Evolutionary conservation across 495 filamentous ascomycete genomes (phyloP).

Genomic region (Diplogelasinospora grovesii): DNA sequence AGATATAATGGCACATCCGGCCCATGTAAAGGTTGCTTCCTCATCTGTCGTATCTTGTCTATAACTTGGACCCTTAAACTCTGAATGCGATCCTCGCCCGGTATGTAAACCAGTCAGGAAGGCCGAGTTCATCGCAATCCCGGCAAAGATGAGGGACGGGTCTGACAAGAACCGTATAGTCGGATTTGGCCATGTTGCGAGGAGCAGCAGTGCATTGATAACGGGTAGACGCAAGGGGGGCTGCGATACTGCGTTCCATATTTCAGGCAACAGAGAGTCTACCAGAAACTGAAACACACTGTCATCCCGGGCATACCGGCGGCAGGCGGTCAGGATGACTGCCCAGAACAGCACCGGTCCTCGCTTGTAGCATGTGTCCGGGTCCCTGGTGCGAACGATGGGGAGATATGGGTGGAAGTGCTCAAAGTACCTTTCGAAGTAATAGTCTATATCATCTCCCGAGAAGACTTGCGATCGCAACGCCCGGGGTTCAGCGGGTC

Average conservation of each 20-base stretch:
- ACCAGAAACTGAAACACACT: slow-evolving; percentile 35
- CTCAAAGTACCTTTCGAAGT: slow-evolving; percentile 39
- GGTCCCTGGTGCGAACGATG: slow-evolving; percentile 30
- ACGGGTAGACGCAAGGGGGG: slow-evolving; percentile 30
- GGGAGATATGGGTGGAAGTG: slow-evolving; percentile 40
- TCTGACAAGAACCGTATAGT: slow-evolving; percentile 37
- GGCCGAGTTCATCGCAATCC: slow-evolving; percentile 33
- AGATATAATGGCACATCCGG: slow-evolving; percentile 36
- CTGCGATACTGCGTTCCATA: slow-evolving; percentile 27
- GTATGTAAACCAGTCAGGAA: slow-evolving; percentile 37
- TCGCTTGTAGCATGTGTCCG: slow-evolving; percentile 33
- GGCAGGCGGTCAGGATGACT: slow-evolving; percentile 37
- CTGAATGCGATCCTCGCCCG: slow-evolving; percentile 32
- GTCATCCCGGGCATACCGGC: slow-evolving; percentile 34
- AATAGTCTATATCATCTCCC: slow-evolving; percentile 40
- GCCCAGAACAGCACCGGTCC: slow-evolving; percentile 38
- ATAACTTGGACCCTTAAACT: slow-evolving; percentile 27
- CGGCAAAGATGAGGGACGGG: slow-evolving; percentile 34
- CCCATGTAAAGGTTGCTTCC: slow-evolving; percentile 40
- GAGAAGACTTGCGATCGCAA: slow-evolving; percentile 40
- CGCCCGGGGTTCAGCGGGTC: slow-evolving; percentile 29
- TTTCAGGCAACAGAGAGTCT: slow-evolving; percentile 32
- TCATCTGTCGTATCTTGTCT: slow-evolving; percentile 33
- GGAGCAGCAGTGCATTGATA: slow-evolving; percentile 37
- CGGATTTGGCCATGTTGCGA: slow-evolving; percentile 37